Base-by-base conservation (phyloP, 2,329 filamentous ascomycete species). In the Epichloe baconii region DNA sequence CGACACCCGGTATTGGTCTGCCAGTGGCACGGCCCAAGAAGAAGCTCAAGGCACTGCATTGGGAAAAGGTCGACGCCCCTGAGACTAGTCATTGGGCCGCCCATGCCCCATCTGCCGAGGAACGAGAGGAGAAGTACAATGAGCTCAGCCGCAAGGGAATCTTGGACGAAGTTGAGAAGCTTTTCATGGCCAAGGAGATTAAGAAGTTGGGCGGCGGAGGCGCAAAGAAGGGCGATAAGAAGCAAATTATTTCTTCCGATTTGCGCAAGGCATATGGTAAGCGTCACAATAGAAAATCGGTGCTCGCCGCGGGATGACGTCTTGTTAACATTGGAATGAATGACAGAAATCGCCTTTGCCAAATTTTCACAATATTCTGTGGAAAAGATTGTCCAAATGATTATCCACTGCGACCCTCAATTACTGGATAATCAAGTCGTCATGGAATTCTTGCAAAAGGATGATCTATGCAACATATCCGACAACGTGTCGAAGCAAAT, bases 31-130 rank as follows among this genome's bases (percentile, higher is more conserved):
- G 91, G 59, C 89, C 93, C 21, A 97, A 96, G 79, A 97, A 95
- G 82, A 98, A 97, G 76, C 88, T 98, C 68, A 98, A 98, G 80
- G 91, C 91, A 53, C 77, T 98, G 59, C 93, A 98, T 72, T 97
- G 93, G 91, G 93, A 98, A 71, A 97, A 97, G 74, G 88, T 98
- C 50, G 93, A 98, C 68, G 80, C 86, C 49, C 87, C 89, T 21
- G 82, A 93, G 65, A 86, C 88, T 48, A 96, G 91, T 50, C 87
- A 96, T 60, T 97, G 91, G 91, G 90, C 89, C 36, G 78, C 81
- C 7, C 88, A 95, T 66, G 80, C 86, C 34, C 85, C 88, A 5
- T 94, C 88, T n/a, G 80, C 83, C 4, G 84, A 94, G 64, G 86
- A 86, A 54, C 88, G 90, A 63, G 93, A 98, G 70, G 88, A 95